A percentile compares a stretch with the other conserved stretches of the same genome.
These are phyloP conservation scores for Hypoxylon sp. DNA, from an alignment of 2,329 filamentous ascomycete genomes.

Conservation along the genomic window DNA sequence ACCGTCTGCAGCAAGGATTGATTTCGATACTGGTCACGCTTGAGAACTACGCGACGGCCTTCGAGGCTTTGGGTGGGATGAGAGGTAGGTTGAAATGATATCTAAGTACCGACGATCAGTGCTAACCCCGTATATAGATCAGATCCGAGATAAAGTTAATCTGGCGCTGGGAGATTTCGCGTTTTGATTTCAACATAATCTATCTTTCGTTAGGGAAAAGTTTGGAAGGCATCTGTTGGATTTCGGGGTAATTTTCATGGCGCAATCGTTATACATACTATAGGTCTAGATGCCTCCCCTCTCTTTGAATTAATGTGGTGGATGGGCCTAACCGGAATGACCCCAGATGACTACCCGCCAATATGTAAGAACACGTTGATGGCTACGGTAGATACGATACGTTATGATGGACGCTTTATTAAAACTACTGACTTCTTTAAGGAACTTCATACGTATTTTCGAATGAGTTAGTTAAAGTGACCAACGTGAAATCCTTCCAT, in stretches of 20 bases:
- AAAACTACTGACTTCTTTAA: too few relatives aligned
- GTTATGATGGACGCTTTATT: too few relatives aligned
- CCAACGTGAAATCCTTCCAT: too few relatives aligned
- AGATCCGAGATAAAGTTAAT: conserved; percentile 46
- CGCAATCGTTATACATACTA: conserved; percentile 27
- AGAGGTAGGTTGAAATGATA: conserved; percentile 47
- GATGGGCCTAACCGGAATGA: too few relatives aligned
- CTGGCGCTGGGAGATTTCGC: conserved; percentile 38
- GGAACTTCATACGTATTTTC: too few relatives aligned
- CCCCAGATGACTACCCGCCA: conserved; percentile 11
- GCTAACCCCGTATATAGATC: conserved; percentile 38
- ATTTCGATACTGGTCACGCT: conserved; percentile 53
- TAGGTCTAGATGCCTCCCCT: conserved; percentile 16
- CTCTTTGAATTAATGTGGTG: conserved; percentile 25
- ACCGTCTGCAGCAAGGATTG: conserved; percentile 53
- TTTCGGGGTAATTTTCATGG: neutral
- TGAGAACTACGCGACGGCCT: conserved; percentile 55
- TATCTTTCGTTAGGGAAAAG: conserved; percentile 7
- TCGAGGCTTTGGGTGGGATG: conserved; percentile 57
- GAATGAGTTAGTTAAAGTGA: too few relatives aligned
- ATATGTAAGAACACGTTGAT: conserved; percentile 2
- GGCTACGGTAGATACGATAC: conserved; percentile 7
- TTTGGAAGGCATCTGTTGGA: neutral
- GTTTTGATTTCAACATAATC: too few relatives aligned
- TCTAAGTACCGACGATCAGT: neutral